A percentile compares a stretch with the other conserved stretches of the same genome.
phyloP scores from a whole-genome alignment of 1,284 basidiomycete genomes.

The Coniferiporia weirii region DNA sequence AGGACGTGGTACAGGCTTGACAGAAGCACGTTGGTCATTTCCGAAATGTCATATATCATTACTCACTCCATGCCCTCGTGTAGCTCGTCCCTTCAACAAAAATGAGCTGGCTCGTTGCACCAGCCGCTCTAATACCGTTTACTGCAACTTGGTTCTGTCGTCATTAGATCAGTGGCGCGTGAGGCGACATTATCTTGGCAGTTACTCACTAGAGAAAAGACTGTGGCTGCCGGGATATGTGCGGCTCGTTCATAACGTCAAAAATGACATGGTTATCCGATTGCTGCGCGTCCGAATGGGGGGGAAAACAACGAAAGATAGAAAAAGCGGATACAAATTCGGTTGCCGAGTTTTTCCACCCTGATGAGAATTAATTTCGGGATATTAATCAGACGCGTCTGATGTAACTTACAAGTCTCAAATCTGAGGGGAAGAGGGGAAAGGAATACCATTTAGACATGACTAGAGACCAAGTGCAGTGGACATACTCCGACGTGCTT shows the following conservation, averaged over 20 bases:
- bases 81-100: conserved; percentile 34
- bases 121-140: conserved; percentile 54
- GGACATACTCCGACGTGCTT: conserved; percentile 41
- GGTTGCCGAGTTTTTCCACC: conserved; percentile 51
- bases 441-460: neutral
- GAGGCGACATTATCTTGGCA: neutral
- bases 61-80: conserved; percentile 33
- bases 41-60: neutral
- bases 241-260: conserved; percentile 61
- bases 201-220: conserved; percentile 38
- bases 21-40: neutral
- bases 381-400: neutral
- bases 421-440: conserved; percentile 32
- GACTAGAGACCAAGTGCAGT: neutral
- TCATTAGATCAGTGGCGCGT: conserved; percentile 2
- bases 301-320: neutral
- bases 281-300: conserved; percentile 31
- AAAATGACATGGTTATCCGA: conserved; percentile 50
- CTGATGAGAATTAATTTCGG: conserved; percentile 24
- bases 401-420: conserved; percentile 39
- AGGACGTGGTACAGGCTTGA: conserved; percentile 43
- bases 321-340: conserved; percentile 40
- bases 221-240: conserved; percentile 44
- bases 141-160: conserved; percentile 53
- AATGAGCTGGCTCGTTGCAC: conserved; percentile 53